Base-by-base conservation (phyloP, 73 alveolate species). In the Durusdinium trenchii region DNA sequence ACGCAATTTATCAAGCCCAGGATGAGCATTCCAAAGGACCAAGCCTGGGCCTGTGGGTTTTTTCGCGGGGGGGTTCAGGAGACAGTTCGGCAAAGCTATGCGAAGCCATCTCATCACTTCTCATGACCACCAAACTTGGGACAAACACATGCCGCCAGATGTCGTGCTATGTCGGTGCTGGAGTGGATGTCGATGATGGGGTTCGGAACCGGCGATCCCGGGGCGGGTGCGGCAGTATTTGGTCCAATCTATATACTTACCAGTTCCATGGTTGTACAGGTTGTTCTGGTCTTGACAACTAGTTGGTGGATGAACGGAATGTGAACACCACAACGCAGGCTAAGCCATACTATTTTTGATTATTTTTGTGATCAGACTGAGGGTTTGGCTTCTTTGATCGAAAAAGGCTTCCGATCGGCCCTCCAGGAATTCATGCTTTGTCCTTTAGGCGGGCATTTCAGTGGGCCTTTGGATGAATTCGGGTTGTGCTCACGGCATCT, bases 1-100 rank as follows among this genome's bases (percentile, higher is more conserved):
- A 93, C 99, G 99, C 90, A 76, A 40, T 93, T 93, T n/a, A 93
- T 93, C 99, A 93, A 93, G 92, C 99, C 99, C 60, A 71, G 99
- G 99, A 93, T 93, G 99, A 93, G 99, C 93, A 93, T 93, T 93
- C 99, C 99, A 38, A 93, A 93, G 99, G 99, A 85, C 95, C 28
- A 60, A 60, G n/a, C 73, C n/a, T n/a, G n/a, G n/a, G n/a, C n/a
- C n/a, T n/a, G n/a, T n/a, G n/a, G n/a, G n/a, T n/a, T n/a, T n/a
- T n/a, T n/a, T n/a, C n/a, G n/a, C n/a, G n/a, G n/a, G n/a, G n/a
- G n/a, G n/a, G n/a, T n/a, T n/a, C n/a, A n/a, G n/a, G n/a, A n/a
- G n/a, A n/a, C n/a, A n/a, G n/a, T n/a, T n/a, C n/a, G n/a, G n/a
- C n/a, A n/a, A n/a, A n/a, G n/a, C n/a, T n/a, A n/a, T n/a, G n/a